Evolutionary conservation across 116 monocot species (phyloP).

Genomic region (Papilionanthe hybrid): DNA sequence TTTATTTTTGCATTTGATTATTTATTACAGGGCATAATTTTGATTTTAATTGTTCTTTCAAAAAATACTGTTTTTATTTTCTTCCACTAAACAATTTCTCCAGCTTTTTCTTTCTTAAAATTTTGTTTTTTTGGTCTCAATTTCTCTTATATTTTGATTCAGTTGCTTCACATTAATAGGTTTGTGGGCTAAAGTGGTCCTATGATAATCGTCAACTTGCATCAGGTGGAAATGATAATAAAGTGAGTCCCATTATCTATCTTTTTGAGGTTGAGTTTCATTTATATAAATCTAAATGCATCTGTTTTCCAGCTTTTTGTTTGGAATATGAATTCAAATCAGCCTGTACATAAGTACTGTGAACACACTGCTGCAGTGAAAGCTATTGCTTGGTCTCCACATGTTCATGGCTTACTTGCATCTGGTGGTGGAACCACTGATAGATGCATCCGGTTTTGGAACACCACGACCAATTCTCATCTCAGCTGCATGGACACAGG

Average conservation of each 20-base stretch:
- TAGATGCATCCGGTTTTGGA: slow-evolving; percentile 92
- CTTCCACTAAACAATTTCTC: background rate
- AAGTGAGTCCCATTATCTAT: slow-evolving; percentile 42
- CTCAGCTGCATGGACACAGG: slow-evolving; percentile 85
- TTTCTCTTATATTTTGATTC: background rate
- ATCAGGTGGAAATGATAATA: slow-evolving; percentile 98
- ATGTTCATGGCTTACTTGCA: slow-evolving; percentile 87
- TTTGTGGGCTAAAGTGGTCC: slow-evolving; percentile 98
- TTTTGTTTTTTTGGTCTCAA: background rate
- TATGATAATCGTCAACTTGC: slow-evolving; percentile 95
- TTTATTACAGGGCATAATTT: background rate
- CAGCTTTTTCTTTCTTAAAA: background rate
- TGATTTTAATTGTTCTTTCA: background rate
- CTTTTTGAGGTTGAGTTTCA: background rate
- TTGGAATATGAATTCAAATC: slow-evolving; percentile 88
- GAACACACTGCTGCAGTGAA: slow-evolving; percentile 99
- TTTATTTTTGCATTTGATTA: background rate
- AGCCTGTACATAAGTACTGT: slow-evolving; percentile 84
- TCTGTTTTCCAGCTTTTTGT: slow-evolving; percentile 68
- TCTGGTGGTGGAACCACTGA: slow-evolving; percentile 99
- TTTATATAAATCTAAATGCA: background rate
- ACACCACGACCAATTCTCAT: slow-evolving; percentile 81
- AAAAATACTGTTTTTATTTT: background rate
- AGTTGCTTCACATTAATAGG: slow-evolving; percentile 29
- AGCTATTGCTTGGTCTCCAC: slow-evolving; percentile 99